These are phyloP conservation scores for Cichorium intybus DNA, from an alignment of 140 eudicot genomes.

Conservation along the genomic window DNA sequence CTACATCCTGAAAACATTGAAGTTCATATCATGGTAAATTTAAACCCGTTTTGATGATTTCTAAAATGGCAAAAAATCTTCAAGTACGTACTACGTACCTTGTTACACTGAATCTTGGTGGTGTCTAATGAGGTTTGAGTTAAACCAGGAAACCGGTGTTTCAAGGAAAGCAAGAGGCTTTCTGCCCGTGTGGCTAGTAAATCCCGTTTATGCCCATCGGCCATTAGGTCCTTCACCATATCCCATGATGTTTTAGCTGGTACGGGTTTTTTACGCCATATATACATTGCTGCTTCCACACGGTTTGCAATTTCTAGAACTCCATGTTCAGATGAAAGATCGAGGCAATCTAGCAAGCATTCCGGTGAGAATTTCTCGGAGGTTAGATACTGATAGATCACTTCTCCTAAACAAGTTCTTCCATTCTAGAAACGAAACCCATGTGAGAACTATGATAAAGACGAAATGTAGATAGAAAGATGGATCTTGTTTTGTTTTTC, in stretches of 20 bases:
- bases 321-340: constrained; percentile 76
- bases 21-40: background rate
- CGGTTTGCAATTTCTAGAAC: constrained; percentile 94
- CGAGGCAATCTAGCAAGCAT: constrained; percentile 88
- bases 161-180: constrained; percentile 69
- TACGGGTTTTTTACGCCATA: constrained; percentile 79
- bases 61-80: background rate
- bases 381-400: constrained; percentile 79
- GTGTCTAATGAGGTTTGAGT: constrained; percentile 84
- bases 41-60: background rate
- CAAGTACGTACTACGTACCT: constrained; percentile 33
- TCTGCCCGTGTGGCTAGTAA: constrained; percentile 89
- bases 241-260: constrained; percentile 87
- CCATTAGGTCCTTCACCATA: constrained; percentile 76
- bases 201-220: constrained; percentile 66
- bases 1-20: constrained; percentile 62
- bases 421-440: constrained; percentile 54
- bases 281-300: constrained; percentile 80
- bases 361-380: constrained; percentile 91
- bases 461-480: background rate
- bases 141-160: constrained; percentile 81
- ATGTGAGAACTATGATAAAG: constrained; percentile 1
- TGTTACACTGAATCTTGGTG: constrained; percentile 89
- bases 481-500: background rate
- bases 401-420: constrained; percentile 84